A percentile compares a stretch with the other conserved stretches of the same genome.
These are phyloP conservation scores for Tulasnella sp. DNA, from an alignment of 768 basidiomycete genomes.

Conservation along the genomic window DNA sequence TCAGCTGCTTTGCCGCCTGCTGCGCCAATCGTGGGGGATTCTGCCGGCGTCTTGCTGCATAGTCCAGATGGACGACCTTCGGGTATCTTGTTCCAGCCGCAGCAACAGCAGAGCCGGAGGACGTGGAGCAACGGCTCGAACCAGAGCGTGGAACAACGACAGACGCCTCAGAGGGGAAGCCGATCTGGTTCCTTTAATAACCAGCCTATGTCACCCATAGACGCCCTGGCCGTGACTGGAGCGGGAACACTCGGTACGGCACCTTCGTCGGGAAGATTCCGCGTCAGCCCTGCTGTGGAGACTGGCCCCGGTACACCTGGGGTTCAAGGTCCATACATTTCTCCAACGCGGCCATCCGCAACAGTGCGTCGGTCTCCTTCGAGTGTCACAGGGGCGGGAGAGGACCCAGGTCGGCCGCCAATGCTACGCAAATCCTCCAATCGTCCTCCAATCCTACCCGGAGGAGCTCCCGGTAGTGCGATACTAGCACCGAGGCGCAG, in stretches of 20 bases:
- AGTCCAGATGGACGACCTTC: conserved; percentile 87
- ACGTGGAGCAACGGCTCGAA: background rate
- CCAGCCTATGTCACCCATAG: background rate
- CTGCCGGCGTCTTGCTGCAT: conserved; percentile 81
- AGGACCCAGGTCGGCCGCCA: conserved; percentile 13
- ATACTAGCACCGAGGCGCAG: no score
- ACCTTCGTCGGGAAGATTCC: no score
- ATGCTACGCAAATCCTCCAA: background rate
- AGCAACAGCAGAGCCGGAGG: conserved; percentile 15
- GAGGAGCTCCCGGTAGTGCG: no score
- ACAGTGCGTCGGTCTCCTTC: background rate
- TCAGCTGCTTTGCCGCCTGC: conserved; percentile 27
- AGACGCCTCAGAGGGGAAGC: background rate
- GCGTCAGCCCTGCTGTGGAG: no score
- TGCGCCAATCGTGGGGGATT: conserved; percentile 54
- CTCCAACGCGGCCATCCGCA: background rate
- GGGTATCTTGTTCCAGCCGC: conserved; percentile 93
- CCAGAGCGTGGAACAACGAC: background rate
- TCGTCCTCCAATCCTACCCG: background rate
- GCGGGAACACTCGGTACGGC: no score
- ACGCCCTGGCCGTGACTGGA: no score
- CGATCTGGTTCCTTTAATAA: background rate
- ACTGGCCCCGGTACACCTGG: no score
- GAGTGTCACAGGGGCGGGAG: background rate
- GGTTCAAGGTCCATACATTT: no score